Percentiles rank a stretch among this genome's conserved stretches.
phyloP scores from a whole-genome alignment of 306 rosid species.

The Sphenostylis stenocarpa region DNA sequence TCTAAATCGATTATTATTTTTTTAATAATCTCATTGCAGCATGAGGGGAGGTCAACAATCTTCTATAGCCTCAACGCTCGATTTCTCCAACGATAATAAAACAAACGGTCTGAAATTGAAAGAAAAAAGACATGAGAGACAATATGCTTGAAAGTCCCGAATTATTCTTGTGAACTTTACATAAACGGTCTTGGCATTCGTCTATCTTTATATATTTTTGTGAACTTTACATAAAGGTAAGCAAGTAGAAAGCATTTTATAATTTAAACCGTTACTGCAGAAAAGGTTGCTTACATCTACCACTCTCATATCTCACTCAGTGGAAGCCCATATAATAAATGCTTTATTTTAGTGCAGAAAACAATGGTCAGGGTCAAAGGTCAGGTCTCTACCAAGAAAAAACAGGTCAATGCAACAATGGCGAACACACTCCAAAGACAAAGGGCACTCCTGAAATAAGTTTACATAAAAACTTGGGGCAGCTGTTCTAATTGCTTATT shows the following conservation, averaged over 20 bases:
- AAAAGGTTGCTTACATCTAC: not conserved
- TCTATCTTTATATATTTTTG: not conserved
- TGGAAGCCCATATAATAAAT: not conserved
- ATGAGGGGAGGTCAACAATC: not conserved
- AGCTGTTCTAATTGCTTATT: not conserved
- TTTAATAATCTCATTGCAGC: not conserved
- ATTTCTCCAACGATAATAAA: not conserved
- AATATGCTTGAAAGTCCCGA: not conserved
- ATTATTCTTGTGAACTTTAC: conserved; percentile 2
- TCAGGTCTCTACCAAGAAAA: not conserved
- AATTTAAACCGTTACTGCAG: not conserved
- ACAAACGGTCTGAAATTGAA: not conserved
- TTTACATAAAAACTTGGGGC: not conserved
- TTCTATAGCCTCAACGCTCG: not conserved
- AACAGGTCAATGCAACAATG: not conserved
- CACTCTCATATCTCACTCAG: not conserved
- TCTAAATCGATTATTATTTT: too few relatives aligned
- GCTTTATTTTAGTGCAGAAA: not conserved
- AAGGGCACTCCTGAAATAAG: not conserved
- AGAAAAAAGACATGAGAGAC: not conserved
- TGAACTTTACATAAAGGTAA: conserved; percentile 2
- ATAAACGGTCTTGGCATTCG: not conserved
- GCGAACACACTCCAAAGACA: not conserved
- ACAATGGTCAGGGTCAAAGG: not conserved
- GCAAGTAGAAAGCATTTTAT: not conserved